Base-by-base conservation (phyloP, 331 rosid genomes). In the Malus hybrid region DNA sequence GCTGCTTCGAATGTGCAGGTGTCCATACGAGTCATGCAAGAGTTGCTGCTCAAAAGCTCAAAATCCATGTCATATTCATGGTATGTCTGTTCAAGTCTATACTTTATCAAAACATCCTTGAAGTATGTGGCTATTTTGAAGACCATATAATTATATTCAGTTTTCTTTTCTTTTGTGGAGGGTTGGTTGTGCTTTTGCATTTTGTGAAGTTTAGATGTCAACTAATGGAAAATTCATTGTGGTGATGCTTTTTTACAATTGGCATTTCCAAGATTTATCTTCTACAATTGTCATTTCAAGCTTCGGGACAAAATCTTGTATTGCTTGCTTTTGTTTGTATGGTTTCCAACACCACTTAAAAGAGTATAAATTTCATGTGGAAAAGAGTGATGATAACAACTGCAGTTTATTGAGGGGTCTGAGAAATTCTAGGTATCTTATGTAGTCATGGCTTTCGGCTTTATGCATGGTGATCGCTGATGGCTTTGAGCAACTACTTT, bases 31-130 rank as follows among this genome's bases (percentile, higher is more conserved):
- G 74, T 87, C 86, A 28, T 93, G 97, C 90, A 93, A 93, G 87
- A 92, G 92, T 85, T 94, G 97, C 85, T 94, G 99, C 77, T 84
- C 95, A 3, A 94, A 84, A 79, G 93, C 93, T 71, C 99, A 94
- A 84, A 94, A 94, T 79, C 97, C 97, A 46, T 94, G 99, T 78
- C 86, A 86, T 63, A 94, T 94, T 84, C 99, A 94, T 15, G 99
- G 99, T 92, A 58, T 53, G 89, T 34, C 71, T 33, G 19, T 48
- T 66, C 15, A 55, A 52, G 30, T 32, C 8, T 33, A 11, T 52
- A 4, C 26, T 22, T 10, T n/a, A 18, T 67, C n/a, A 42, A 50
- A 63, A 8, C 20, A 4, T 53, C 33, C 4, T 70, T 30, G 26
- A 36, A 68, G 64, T 72, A 60, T 28, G 10, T 72, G 39, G 42